Evolutionary conservation across 2,329 filamentous ascomycete species (phyloP).

Genomic region (Colletotrichum lupini): DNA sequence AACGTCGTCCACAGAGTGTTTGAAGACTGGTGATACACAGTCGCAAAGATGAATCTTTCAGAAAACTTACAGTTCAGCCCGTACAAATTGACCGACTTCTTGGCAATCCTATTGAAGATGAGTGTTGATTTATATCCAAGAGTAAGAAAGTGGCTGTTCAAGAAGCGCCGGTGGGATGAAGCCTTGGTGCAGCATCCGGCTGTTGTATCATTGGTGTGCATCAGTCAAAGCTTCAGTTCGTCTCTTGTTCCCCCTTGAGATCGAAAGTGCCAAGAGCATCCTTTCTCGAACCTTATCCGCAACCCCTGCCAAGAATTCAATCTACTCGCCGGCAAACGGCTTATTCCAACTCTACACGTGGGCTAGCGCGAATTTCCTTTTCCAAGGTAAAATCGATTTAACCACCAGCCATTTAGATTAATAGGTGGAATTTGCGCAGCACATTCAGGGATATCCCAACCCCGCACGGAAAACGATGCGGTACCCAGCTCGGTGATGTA

Average conservation of each 20-base stretch:
- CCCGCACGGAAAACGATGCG: slow-evolving; percentile 33
- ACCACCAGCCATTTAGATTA: slow-evolving; percentile 8
- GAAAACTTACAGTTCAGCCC: no score
- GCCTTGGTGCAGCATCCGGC: neutral
- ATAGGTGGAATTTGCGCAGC: slow-evolving; percentile 21
- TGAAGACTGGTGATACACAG: no score
- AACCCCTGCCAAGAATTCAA: slow-evolving; percentile 12
- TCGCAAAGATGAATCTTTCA: no score
- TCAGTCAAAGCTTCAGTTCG: neutral
- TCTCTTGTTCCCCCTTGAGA: neutral
- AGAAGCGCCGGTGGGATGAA: slow-evolving; percentile 16
- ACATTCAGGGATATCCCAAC: slow-evolving; percentile 23
- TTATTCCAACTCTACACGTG: neutral
- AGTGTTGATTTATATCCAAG: no score
- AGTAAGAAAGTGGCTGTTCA: neutral
- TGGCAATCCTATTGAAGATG: no score
- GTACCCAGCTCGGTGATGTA: neutral
- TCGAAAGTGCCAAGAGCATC: slow-evolving; percentile 1
- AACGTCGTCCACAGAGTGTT: no score
- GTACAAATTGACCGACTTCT: no score
- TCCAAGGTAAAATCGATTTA: neutral
- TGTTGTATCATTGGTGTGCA: slow-evolving; percentile 3
- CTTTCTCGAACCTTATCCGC: slow-evolving; percentile 23
- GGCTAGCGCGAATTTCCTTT: neutral
- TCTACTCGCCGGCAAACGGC: neutral